Conservation (phyloP, 371 early-diverging fungal species). For the Thermomucor indicae-seudaticae region DNA sequence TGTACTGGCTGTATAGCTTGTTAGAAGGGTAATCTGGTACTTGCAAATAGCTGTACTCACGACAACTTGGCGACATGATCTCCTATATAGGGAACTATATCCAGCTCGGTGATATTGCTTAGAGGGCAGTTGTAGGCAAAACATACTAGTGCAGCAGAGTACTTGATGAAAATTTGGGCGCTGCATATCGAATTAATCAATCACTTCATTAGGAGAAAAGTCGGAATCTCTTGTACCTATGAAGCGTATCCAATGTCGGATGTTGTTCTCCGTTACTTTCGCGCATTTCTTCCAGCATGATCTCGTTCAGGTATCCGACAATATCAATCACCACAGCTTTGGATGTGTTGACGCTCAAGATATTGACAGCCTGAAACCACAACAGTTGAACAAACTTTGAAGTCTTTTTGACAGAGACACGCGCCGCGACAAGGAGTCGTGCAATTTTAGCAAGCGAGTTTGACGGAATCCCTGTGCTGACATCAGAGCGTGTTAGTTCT, state of each 20-base stretch:
- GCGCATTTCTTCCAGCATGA: slow-evolving; percentile 18
- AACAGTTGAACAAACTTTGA: slow-evolving; percentile 38
- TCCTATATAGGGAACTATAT: slow-evolving; percentile 33
- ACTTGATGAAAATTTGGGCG: slow-evolving; percentile 30
- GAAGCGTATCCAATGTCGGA: slow-evolving; percentile 16
- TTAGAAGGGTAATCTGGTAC: background rate
- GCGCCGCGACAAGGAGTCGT: slow-evolving; percentile 21
- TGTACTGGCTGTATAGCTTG: slow-evolving; percentile 17
- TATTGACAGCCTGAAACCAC: slow-evolving; percentile 46
- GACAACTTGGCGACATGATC: slow-evolving; percentile 20
- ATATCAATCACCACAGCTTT: slow-evolving; percentile 37
- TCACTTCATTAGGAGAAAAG: background rate
- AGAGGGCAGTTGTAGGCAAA: slow-evolving; percentile 39
- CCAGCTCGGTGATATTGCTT: slow-evolving; percentile 29
- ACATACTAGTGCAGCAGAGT: slow-evolving; percentile 34
- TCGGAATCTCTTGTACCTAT: slow-evolving; percentile 9
- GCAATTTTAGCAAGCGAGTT: slow-evolving; percentile 32
- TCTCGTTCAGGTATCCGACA: slow-evolving; percentile 38
- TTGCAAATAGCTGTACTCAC: slow-evolving; percentile 17
- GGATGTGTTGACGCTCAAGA: slow-evolving; percentile 19
- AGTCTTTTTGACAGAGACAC: slow-evolving; percentile 19
- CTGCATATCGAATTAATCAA: slow-evolving; percentile 3
- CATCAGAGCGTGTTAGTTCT: background rate
- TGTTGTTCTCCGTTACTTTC: slow-evolving; percentile 15
- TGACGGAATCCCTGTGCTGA: slow-evolving; percentile 41